A percentile compares a stretch with the other conserved stretches of the same genome.
Evolutionary conservation across 2,329 filamentous ascomycete species (phyloP).

Genomic region (Aspergillus texensis): DNA sequence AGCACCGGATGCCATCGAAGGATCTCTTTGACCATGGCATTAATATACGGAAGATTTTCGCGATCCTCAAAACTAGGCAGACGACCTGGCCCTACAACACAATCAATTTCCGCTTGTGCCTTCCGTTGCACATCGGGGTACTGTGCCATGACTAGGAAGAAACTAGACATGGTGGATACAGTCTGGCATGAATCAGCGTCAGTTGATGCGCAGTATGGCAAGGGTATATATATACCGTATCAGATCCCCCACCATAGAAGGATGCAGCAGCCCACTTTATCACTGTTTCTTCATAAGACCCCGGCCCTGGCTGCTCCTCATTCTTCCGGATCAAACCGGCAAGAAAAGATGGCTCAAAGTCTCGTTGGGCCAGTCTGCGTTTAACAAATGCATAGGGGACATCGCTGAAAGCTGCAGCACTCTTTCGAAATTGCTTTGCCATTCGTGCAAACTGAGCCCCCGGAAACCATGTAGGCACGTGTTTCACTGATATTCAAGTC

Average conservation of each 20-base stretch:
- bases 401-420: slow-evolving; percentile 33
- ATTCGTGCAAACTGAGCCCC: slow-evolving; percentile 48
- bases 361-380: slow-evolving; percentile 39
- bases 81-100: slow-evolving; percentile 33
- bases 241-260: slow-evolving; percentile 46
- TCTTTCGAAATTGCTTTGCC: slow-evolving; percentile 38
- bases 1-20: slow-evolving; percentile 38
- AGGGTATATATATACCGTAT: slow-evolving; percentile 34
- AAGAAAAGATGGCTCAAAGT: slow-evolving; percentile 42
- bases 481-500: slow-evolving; percentile 22
- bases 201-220: background rate
- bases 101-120: slow-evolving; percentile 48
- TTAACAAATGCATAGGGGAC: slow-evolving; percentile 49
- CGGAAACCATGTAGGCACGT: slow-evolving; percentile 49
- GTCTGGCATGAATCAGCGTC: slow-evolving; percentile 33
- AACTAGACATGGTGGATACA: slow-evolving; percentile 43
- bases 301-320: slow-evolving; percentile 17
- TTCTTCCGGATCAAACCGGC: slow-evolving; percentile 41
- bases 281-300: slow-evolving; percentile 32
- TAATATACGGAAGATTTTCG: slow-evolving; percentile 35
- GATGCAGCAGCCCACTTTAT: slow-evolving; percentile 36
- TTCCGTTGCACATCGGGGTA: slow-evolving; percentile 55
- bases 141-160: slow-evolving; percentile 56
- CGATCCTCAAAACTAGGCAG: slow-evolving; percentile 43
- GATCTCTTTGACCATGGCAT: slow-evolving; percentile 40